phyloP scores from a whole-genome alignment of 2,329 filamentous ascomycete species.

The Metarhizium sp. region DNA sequence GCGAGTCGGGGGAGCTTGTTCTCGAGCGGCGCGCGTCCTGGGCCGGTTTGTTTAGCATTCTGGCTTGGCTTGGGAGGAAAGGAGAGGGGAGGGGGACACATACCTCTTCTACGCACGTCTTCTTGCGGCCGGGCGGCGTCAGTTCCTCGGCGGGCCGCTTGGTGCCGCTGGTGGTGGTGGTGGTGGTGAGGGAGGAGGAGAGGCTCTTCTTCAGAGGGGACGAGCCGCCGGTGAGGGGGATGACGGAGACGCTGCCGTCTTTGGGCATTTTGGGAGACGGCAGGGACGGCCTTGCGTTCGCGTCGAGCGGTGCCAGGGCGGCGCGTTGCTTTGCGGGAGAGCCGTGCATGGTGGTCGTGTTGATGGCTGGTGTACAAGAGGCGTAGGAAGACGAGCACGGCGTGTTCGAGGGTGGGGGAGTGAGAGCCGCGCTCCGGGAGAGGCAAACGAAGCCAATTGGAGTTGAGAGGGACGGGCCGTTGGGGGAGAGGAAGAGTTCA shows the following conservation, averaged over 20 bases:
- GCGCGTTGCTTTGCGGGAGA: constrained; percentile 39
- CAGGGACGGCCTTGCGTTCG: constrained; percentile 29
- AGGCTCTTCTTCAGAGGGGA: constrained; percentile 8
- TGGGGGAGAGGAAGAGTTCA: too few species aligned
- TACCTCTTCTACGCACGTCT: constrained; percentile 25
- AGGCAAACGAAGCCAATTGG: too few species aligned
- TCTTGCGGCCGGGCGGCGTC: constrained; percentile 19
- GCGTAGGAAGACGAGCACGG: not conserved
- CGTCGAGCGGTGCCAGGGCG: constrained; percentile 36
- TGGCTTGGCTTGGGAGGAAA: too few species aligned
- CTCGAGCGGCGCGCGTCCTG: constrained; percentile 13
- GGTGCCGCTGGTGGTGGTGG: too few species aligned
- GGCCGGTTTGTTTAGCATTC: not conserved
- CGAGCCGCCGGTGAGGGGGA: constrained; percentile 2
- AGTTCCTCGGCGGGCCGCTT: constrained; percentile 15
- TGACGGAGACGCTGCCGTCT: not conserved
- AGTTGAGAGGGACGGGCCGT: too few species aligned
- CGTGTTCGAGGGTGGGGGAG: not conserved
- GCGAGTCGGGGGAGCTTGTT: constrained; percentile 30
- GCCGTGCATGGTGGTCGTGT: constrained; percentile 6
- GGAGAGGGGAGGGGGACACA: constrained; percentile 2
- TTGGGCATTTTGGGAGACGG: constrained; percentile 11
- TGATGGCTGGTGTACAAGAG: too few species aligned
- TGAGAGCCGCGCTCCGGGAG: not conserved
- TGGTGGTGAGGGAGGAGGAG: constrained; percentile 10